phyloP scores from a whole-genome alignment of 23 red algal genomes.

The Chondrus crispus region DNA sequence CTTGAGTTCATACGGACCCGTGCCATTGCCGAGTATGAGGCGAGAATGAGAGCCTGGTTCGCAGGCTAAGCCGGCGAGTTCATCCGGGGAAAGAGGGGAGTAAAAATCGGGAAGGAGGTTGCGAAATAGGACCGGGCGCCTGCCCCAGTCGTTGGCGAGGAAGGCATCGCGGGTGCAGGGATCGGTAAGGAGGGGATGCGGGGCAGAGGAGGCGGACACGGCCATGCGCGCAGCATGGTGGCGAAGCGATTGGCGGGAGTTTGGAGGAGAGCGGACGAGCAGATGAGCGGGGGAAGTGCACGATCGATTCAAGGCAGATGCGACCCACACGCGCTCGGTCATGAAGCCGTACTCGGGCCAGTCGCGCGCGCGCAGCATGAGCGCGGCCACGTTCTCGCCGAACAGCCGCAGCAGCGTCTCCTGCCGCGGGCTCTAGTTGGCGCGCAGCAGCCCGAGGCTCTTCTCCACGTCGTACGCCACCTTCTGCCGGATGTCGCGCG shows the following conservation, averaged over 20 bases:
- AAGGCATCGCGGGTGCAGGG: no score
- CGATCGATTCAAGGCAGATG: no score
- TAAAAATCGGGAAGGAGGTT: constrained; percentile 49
- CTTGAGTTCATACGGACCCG: constrained; percentile 38
- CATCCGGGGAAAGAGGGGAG: constrained; percentile 57
- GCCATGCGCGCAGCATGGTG: no score
- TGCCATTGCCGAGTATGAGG: constrained; percentile 34
- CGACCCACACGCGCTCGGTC: constrained; percentile 50
- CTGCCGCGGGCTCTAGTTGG: constrained; percentile 57
- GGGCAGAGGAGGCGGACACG: no score
- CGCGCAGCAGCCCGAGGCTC: constrained; percentile 35
- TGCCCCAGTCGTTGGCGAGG: constrained; percentile 45
- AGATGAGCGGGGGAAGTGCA: no score
- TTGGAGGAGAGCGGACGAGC: no score
- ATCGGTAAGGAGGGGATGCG: no score
- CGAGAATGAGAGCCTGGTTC: constrained; percentile 60
- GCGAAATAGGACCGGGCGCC: constrained; percentile 57
- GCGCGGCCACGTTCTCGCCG: neutral
- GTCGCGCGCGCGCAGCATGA: neutral
- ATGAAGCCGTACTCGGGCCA: constrained; percentile 67
- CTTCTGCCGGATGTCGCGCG: neutral
- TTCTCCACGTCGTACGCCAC: constrained; percentile 59
- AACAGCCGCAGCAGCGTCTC: constrained; percentile 13
- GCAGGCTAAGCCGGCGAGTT: constrained; percentile 71
- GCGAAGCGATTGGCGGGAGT: no score